Conservation (phyloP, 331 rosid species). For the Acacia pycnantha region DNA sequence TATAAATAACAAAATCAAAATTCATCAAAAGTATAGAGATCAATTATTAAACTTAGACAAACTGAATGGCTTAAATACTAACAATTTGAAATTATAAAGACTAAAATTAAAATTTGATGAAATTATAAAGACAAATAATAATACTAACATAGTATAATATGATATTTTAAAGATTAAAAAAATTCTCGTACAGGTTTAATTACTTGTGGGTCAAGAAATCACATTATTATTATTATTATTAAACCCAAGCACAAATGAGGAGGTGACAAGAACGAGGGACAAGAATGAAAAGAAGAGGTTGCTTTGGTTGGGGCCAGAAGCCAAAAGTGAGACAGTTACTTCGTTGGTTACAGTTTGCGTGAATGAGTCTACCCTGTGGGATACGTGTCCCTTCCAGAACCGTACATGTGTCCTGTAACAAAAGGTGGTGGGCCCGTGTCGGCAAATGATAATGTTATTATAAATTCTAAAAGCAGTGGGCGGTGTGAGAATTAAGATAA, state of each 20-base stretch:
- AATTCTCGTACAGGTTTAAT: background rate
- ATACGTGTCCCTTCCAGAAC: background rate
- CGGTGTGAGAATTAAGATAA: conserved; percentile 37
- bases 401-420: background rate
- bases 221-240: background rate
- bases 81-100: too few species aligned
- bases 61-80: too few species aligned
- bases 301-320: background rate
- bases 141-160: too few species aligned
- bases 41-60: too few species aligned
- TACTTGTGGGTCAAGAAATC: conserved; percentile 9
- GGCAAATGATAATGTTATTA: conserved; percentile 38
- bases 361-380: too few species aligned
- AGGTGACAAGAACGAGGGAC: background rate
- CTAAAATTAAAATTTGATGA: too few species aligned
- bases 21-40: too few species aligned
- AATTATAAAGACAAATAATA: too few species aligned
- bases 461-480: conserved; percentile 27
- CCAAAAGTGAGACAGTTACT: background rate
- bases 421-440: conserved; percentile 24
- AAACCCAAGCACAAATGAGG: background rate
- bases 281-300: background rate
- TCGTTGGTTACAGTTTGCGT: background rate
- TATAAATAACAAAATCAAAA: too few species aligned
- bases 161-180: background rate